phyloP scores from a whole-genome alignment of 1,139 yeast species.

The Blastobotrys raffinosifermentans region DNA sequence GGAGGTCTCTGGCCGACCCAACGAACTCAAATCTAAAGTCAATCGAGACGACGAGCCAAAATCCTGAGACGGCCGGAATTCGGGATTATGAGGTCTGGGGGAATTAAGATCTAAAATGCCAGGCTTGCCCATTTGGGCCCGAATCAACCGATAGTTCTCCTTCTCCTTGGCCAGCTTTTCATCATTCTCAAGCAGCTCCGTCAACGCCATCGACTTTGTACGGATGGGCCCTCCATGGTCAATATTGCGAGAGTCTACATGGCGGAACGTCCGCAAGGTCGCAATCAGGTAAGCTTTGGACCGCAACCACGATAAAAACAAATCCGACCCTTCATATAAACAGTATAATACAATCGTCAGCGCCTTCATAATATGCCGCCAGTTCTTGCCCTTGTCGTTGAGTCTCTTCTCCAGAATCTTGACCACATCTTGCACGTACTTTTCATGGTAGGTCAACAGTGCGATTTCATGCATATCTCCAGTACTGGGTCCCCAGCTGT shows the following conservation, averaged over 20 bases:
- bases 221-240: conserved; percentile 31
- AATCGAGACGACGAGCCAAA: background rate
- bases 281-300: conserved; percentile 73
- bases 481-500: conserved; percentile 75
- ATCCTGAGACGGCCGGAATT: background rate
- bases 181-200: conserved; percentile 27
- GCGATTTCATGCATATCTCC: conserved; percentile 80
- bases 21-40: background rate
- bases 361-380: conserved; percentile 95
- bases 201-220: conserved; percentile 27
- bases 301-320: conserved; percentile 81
- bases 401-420: conserved; percentile 89
- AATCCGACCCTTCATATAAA: conserved; percentile 80
- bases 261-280: conserved; percentile 51
- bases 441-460: conserved; percentile 58
- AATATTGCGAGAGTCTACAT: conserved; percentile 28
- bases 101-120: conserved; percentile 24
- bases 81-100: background rate
- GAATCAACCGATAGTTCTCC: conserved; percentile 26
- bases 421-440: conserved; percentile 83
- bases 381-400: conserved; percentile 93
- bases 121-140: conserved; percentile 30
- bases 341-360: conserved; percentile 80
- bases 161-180: conserved; percentile 27
- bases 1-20: background rate